Evolutionary conservation across 2,329 filamentous ascomycete genomes (phyloP).

Genomic region (Epichloe hybrida): DNA sequence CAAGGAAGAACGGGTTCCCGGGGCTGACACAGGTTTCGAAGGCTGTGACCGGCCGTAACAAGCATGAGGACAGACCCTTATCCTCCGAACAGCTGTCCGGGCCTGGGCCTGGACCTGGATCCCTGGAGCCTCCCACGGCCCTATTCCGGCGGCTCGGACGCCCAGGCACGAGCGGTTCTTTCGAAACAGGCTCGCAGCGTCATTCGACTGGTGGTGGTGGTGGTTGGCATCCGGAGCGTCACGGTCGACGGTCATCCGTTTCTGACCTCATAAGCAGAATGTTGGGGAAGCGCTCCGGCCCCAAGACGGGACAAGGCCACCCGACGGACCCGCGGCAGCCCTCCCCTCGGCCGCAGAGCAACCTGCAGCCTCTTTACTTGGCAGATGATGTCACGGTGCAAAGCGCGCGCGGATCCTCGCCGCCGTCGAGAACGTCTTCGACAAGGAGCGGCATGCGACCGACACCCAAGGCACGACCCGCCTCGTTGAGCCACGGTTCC

Average conservation of each 20-base stretch:
- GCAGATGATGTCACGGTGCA: neutral
- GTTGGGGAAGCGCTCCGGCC: conserved; percentile 12
- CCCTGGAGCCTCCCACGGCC: neutral
- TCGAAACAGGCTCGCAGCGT: conserved; percentile 8
- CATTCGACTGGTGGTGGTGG: conserved; percentile 2
- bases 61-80: neutral
- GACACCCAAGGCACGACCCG: neutral
- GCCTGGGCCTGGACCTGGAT: neutral
- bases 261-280: conserved; percentile 17
- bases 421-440: neutral
- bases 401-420: neutral
- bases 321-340: neutral
- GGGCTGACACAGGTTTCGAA: conserved; percentile 18
- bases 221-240: conserved; percentile 8
- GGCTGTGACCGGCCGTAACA: neutral
- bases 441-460: neutral
- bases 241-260: conserved; percentile 16
- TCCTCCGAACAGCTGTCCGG: conserved; percentile 1
- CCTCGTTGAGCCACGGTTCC: neutral
- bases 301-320: conserved; percentile 7
- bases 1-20: conserved; percentile 33
- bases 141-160: conserved; percentile 9
- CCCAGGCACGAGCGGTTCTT: conserved; percentile 12
- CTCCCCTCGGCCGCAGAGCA: neutral
- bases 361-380: neutral